Conservation (phyloP, 257 asterid genomes). For the Solanum bukasovii region DNA sequence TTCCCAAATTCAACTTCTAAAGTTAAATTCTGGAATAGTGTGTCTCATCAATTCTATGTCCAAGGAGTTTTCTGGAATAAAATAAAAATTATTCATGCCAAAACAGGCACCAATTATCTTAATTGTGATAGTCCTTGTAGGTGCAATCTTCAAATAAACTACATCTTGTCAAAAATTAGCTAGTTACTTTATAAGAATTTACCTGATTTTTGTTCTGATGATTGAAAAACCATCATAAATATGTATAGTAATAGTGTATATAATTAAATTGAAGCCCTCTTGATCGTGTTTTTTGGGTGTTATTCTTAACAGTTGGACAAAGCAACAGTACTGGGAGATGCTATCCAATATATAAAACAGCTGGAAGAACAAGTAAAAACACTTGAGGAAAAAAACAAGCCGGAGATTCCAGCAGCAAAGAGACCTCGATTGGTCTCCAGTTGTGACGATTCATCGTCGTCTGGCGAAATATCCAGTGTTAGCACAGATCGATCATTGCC, state of each 20-base stretch:
- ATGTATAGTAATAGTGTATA: neutral
- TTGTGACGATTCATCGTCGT: conserved; percentile 3
- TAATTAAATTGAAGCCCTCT: neutral
- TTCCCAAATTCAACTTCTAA: neutral
- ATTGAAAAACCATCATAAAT: neutral
- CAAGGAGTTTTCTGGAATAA: neutral
- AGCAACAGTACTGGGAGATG: conserved; percentile 19
- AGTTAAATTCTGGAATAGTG: neutral
- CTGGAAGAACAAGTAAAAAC: conserved; percentile 8
- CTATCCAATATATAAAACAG: conserved; percentile 14
- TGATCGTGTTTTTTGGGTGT: no score
- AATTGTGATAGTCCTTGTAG: neutral
- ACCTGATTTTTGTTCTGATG: neutral
- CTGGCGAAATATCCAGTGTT: neutral
- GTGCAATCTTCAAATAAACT: neutral
- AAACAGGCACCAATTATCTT: neutral
- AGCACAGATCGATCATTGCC: neutral
- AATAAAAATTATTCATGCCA: no score
- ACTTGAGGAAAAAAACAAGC: conserved; percentile 7
- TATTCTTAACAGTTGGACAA: conserved; percentile 17
- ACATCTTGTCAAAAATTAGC: neutral
- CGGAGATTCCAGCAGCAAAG: neutral
- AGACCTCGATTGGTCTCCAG: neutral
- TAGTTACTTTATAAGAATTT: neutral
- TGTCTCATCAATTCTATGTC: neutral